Percentiles rank a stretch among this genome's conserved stretches.
phyloP scores from a whole-genome alignment of 1,284 basidiomycete genomes.

The Cronartium ribicola region DNA sequence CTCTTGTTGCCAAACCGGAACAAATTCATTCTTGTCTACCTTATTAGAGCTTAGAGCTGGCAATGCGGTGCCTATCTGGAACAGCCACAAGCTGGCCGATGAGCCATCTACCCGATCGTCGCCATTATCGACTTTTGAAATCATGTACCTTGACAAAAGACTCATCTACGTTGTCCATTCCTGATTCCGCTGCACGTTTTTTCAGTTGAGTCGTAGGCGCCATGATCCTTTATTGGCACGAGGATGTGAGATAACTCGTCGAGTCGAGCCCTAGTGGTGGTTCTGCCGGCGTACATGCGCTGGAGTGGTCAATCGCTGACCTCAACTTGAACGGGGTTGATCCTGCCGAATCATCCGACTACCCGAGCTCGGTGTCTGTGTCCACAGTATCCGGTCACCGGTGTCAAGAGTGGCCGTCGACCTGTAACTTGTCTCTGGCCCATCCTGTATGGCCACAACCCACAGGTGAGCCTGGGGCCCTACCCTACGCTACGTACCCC shows the following conservation, averaged over 20 bases:
- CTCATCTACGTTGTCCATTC: constrained; percentile 17
- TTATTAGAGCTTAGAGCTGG: constrained; percentile 76
- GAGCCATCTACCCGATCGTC: constrained; percentile 10
- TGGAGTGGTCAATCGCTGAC: too few relatives aligned
- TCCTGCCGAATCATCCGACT: too few relatives aligned
- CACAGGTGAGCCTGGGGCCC: not conserved
- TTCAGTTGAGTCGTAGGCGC: constrained; percentile 3
- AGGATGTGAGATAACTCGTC: not conserved
- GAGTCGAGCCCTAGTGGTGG: too few relatives aligned
- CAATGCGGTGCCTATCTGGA: constrained; percentile 80
- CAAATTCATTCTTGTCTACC: constrained; percentile 85
- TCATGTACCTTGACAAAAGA: constrained; percentile 38
- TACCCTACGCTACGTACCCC: too few relatives aligned
- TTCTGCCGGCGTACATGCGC: too few relatives aligned
- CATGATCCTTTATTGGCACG: not conserved
- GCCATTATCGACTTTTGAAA: not conserved
- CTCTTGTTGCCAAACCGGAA: constrained; percentile 96
- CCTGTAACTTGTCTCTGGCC: too few relatives aligned
- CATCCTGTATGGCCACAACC: not conserved
- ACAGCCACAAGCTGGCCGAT: constrained; percentile 8
- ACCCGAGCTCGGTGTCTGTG: too few relatives aligned
- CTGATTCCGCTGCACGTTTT: constrained; percentile 4
- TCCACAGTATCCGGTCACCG: too few relatives aligned
- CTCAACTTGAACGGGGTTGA: too few relatives aligned
- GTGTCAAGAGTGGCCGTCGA: too few relatives aligned